Base-by-base conservation (phyloP, 805 yeast genomes). In the Saturnispora gosingensis region DNA sequence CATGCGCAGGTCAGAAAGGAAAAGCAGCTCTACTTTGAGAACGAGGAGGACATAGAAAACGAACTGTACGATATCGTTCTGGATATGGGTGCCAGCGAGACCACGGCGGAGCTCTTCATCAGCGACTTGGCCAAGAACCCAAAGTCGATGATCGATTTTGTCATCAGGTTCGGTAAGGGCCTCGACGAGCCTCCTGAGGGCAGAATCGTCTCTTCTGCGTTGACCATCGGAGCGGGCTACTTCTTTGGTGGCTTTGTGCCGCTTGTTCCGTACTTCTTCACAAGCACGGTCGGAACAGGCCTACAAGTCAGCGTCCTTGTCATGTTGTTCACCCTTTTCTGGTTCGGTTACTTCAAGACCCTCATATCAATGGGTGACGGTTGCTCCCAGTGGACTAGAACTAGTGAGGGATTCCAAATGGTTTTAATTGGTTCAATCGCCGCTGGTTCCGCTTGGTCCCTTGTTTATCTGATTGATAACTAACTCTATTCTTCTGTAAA, bases 381-480 rank as follows among this genome's bases (percentile, higher is more conserved):
- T 55, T 79, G 86, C 59, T 76, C 87, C n/a, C 61, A 65, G 2
- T 60, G 64, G 56, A 80, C 78, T 56, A 84, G 83, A 62, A 69
- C 84, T 3, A 70, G 73, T 48, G 97, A 90, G 67, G 98, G 97
- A 43, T 52, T 84, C 18, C 95, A 88, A 69, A 91, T 93, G 98
- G 82, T 88, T 50, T 68, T 84, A n/a, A 90, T 88, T 48, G 99
- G 99, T 39, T 95, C 97, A n/a, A 72, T 85, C 32, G 98, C 99
- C 22, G 98, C 99, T 4, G 95, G 96, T 4, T 86, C 95, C 24
- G 99, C 99, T 10, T 91, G 96, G 96, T 80, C 80, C 44, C 78
- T 90, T 64, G 99, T 91, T 34, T 84, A 82, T 65, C 66, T 83
- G 56, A 81, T 91, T 4, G 44, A 27, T 36, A 46, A 27, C 10